Evolutionary conservation across 2,329 filamentous ascomycete genomes (phyloP).

Genomic region (Chalaropsis ovoidea): DNA sequence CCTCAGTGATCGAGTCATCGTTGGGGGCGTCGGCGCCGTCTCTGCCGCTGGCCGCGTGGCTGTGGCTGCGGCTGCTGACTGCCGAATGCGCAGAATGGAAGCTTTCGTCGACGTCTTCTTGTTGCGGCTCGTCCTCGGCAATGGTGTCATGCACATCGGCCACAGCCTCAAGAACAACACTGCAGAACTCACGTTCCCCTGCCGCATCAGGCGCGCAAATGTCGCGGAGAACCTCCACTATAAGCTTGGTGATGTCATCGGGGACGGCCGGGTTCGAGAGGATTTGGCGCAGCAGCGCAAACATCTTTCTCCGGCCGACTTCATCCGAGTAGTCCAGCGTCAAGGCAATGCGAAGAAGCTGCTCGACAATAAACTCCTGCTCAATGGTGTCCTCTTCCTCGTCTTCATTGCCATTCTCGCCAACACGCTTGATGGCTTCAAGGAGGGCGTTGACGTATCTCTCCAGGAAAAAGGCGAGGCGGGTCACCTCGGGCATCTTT

Average conservation of each 20-base stretch:
- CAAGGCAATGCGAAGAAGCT: conserved; percentile 81
- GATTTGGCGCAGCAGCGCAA: conserved; percentile 73
- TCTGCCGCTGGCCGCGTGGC: conserved; percentile 36
- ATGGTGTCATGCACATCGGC: conserved; percentile 96
- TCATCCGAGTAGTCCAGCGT: conserved; percentile 97
- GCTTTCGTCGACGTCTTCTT: conserved; percentile 52
- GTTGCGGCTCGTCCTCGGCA: conserved; percentile 51
- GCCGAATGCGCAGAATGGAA: conserved; percentile 92
- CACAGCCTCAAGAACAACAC: conserved; percentile 80
- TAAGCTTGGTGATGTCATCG: conserved; percentile 83
- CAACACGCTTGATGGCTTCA: conserved; percentile 50
- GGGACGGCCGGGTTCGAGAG: conserved; percentile 79
- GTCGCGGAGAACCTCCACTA: conserved; percentile 67
- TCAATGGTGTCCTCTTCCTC: conserved; percentile 79
- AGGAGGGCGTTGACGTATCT: conserved; percentile 63
- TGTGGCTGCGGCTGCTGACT: conserved; percentile 51
- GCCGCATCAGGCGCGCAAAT: conserved; percentile 67
- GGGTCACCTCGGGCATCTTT: conserved; percentile 90
- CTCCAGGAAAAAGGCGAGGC: conserved; percentile 76
- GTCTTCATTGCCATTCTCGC: conserved; percentile 47
- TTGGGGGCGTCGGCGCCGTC: conserved; percentile 32
- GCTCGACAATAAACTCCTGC: conserved; percentile 91
- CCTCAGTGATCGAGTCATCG: conserved; percentile 41
- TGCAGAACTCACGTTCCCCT: conserved; percentile 74
- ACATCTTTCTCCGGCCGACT: conserved; percentile 91